Evolutionary conservation across 495 filamentous ascomycete genomes (phyloP).

Genomic region (Aspergillus coremiiformis): DNA sequence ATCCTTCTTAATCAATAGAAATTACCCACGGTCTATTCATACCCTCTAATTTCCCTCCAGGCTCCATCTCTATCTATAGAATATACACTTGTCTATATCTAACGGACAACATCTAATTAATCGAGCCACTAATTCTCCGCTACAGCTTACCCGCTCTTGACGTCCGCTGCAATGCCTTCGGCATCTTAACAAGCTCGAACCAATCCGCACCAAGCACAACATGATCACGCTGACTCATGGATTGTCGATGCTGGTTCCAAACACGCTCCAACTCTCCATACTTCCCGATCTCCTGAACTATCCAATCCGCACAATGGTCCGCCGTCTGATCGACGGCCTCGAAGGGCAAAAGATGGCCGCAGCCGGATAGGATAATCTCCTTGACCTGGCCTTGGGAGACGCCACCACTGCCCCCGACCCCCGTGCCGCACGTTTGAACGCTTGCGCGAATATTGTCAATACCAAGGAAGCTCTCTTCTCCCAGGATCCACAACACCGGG

Average conservation of each 20-base stretch:
- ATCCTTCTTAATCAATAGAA: too few relatives aligned
- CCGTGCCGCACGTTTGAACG: neutral
- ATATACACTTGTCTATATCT: too few relatives aligned
- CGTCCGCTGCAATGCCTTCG: neutral
- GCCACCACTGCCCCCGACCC: slow-evolving; percentile 6
- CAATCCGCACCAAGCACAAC: neutral
- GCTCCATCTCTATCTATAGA: too few relatives aligned
- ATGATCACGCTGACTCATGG: neutral
- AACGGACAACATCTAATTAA: too few relatives aligned
- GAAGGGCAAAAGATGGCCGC: slow-evolving; percentile 2
- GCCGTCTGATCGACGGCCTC: neutral
- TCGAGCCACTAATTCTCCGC: too few relatives aligned
- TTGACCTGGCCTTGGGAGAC: neutral
- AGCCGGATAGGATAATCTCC: neutral
- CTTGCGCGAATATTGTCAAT: neutral
- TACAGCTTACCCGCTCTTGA: neutral
- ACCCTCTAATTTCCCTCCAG: too few relatives aligned
- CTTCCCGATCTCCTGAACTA: neutral
- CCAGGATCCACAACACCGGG: neutral
- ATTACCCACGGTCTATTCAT: too few relatives aligned
- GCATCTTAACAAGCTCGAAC: neutral
- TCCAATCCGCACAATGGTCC: neutral
- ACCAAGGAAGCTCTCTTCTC: neutral
- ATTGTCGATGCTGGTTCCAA: neutral
- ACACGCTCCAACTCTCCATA: neutral